Percentiles rank a stretch among this genome's conserved stretches.
phyloP scores from a whole-genome alignment of 1,139 yeast genomes.

The Candida mesenterica region DNA sequence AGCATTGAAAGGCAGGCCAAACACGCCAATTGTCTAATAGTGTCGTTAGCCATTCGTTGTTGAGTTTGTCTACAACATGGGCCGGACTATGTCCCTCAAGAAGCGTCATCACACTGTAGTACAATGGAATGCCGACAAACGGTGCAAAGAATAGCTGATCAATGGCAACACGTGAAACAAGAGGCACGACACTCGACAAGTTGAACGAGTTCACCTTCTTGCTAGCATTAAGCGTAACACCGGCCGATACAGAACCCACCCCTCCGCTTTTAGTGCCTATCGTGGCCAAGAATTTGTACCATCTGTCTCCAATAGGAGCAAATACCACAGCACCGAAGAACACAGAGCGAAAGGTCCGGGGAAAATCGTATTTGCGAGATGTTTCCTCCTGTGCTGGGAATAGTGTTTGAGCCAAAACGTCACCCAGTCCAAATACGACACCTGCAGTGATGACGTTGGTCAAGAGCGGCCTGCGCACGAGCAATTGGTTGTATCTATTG shows the following conservation, averaged over 20 bases:
- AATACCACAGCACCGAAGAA: slow-evolving; percentile 38
- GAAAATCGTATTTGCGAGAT: slow-evolving; percentile 22
- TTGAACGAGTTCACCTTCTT: background rate
- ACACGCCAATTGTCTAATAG: slow-evolving; percentile 72
- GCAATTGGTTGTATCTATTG: slow-evolving; percentile 28
- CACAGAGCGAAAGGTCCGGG: slow-evolving; percentile 34
- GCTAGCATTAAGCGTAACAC: background rate
- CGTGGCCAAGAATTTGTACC: slow-evolving; percentile 34
- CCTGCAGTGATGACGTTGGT: slow-evolving; percentile 44
- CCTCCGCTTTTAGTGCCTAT: slow-evolving; percentile 2
- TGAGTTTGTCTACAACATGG: slow-evolving; percentile 32
- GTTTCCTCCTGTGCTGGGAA: slow-evolving; percentile 14
- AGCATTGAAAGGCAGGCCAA: slow-evolving; percentile 81
- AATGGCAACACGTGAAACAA: slow-evolving; percentile 48
- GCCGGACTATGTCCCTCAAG: slow-evolving; percentile 45
- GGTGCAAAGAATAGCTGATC: slow-evolving; percentile 86
- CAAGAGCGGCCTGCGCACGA: slow-evolving; percentile 30
- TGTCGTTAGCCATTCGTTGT: slow-evolving; percentile 57
- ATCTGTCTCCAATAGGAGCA: slow-evolving; percentile 43
- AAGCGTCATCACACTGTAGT: slow-evolving; percentile 64
- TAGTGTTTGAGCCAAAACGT: slow-evolving; percentile 36
- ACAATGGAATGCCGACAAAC: slow-evolving; percentile 60
- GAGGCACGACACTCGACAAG: slow-evolving; percentile 12
- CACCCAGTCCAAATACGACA: slow-evolving; percentile 42
- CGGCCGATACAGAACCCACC: background rate